Evolutionary conservation across 345 rosid genomes (phyloP).

Genomic region (Arabidopsis arenosa): DNA sequence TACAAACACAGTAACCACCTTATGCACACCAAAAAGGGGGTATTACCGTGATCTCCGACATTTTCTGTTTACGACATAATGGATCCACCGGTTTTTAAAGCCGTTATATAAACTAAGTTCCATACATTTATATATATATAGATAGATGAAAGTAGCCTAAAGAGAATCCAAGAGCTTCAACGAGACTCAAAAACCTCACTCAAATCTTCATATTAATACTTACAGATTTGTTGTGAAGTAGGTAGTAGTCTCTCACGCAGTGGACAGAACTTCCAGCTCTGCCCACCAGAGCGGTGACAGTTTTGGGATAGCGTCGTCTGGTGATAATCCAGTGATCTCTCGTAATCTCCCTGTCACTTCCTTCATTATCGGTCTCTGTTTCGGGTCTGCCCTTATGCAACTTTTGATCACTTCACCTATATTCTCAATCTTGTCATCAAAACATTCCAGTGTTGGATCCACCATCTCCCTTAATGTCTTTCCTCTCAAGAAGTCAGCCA

Average conservation of each 20-base stretch:
- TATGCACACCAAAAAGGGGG: conserved; percentile 25
- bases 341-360: conserved; percentile 60
- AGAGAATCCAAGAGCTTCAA: conserved; percentile 33
- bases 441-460: conserved; percentile 68
- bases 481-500: conserved; percentile 49
- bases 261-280: conserved; percentile 86
- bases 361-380: conserved; percentile 62
- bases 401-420: conserved; percentile 66
- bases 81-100: conserved; percentile 11
- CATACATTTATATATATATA: conserved; percentile 22
- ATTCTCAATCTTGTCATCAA: conserved; percentile 56
- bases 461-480: conserved; percentile 48
- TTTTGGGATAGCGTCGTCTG: conserved; percentile 75
- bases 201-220: conserved; percentile 37
- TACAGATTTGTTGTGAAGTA: conserved; percentile 32
- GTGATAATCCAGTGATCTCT: conserved; percentile 71
- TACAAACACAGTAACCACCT: conserved; percentile 27
- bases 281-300: conserved; percentile 97
- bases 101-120: conserved; percentile 22
- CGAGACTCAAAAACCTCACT: conserved; percentile 37
- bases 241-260: conserved; percentile 41
- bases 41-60: conserved; percentile 8
- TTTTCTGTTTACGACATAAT: background rate
- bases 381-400: conserved; percentile 65
- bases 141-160: conserved; percentile 18